Conservation (phyloP, 1,139 yeast species). For the Arxiozyma bovina region DNA sequence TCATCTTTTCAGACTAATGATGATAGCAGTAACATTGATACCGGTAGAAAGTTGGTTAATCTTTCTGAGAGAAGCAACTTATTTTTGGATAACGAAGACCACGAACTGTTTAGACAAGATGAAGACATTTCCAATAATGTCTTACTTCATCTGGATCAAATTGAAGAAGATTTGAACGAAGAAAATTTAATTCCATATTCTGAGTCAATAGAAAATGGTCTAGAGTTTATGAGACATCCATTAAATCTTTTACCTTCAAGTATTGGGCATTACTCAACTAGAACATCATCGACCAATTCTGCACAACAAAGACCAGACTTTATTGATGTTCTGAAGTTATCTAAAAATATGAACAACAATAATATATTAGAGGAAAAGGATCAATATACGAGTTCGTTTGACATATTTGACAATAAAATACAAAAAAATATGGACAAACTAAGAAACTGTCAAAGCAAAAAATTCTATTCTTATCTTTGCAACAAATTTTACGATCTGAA, state of each 20-base stretch:
- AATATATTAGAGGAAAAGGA: neutral
- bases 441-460: conserved; percentile 6
- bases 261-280: conserved; percentile 21
- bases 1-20: conserved; percentile 2
- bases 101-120: conserved; percentile 3
- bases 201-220: neutral
- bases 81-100: neutral
- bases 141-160: conserved; percentile 23
- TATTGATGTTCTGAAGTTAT: conserved; percentile 18
- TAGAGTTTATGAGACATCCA: conserved; percentile 18
- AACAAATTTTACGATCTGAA: neutral
- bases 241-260: conserved; percentile 28
- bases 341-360: neutral
- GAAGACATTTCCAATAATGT: conserved; percentile 10
- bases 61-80: neutral
- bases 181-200: neutral
- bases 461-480: conserved; percentile 1
- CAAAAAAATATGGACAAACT: conserved; percentile 9
- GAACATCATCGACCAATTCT: conserved; percentile 11
- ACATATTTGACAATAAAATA: neutral
- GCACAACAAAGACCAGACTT: conserved; percentile 14
- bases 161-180: conserved; percentile 24
- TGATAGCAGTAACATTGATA: conserved; percentile 20
- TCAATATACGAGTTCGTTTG: neutral
- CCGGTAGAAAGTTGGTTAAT: conserved; percentile 19